These are phyloP conservation scores for Heliosperma pusillum DNA, from an alignment of 148 eudicot species.

Conservation along the genomic window DNA sequence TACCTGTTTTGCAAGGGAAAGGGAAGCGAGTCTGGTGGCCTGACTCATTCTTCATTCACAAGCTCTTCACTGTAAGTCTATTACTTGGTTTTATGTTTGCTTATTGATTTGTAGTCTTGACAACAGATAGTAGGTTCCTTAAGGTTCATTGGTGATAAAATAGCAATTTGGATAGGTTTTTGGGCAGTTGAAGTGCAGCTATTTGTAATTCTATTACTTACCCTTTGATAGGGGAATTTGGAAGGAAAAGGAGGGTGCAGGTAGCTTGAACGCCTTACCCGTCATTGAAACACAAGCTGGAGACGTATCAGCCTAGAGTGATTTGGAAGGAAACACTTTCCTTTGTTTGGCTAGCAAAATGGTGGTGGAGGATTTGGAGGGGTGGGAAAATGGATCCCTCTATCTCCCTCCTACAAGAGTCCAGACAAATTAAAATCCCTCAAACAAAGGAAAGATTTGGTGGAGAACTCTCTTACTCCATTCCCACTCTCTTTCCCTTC, in stretches of 20 bases:
- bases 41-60: not conserved
- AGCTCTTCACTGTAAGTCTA: slow-evolving; percentile 7
- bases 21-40: not conserved
- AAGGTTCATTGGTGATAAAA: not conserved
- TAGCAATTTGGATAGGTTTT: not conserved
- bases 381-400: too few species aligned
- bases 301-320: too few species aligned
- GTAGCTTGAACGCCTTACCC: too few species aligned
- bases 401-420: not conserved
- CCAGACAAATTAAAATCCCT: not conserved
- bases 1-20: not conserved
- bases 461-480: too few species aligned
- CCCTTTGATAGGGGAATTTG: too few species aligned
- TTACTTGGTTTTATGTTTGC: not conserved
- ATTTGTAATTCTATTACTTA: not conserved
- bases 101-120: not conserved
- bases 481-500: too few species aligned
- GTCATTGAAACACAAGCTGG: too few species aligned
- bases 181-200: not conserved
- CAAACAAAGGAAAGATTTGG: not conserved
- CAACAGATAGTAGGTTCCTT: not conserved
- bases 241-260: too few species aligned
- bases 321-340: too few species aligned
- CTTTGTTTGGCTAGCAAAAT: too few species aligned
- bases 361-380: too few species aligned